phyloP scores from a whole-genome alignment of 2,329 filamentous ascomycete genomes.

The Endocalyx cinctus region DNA sequence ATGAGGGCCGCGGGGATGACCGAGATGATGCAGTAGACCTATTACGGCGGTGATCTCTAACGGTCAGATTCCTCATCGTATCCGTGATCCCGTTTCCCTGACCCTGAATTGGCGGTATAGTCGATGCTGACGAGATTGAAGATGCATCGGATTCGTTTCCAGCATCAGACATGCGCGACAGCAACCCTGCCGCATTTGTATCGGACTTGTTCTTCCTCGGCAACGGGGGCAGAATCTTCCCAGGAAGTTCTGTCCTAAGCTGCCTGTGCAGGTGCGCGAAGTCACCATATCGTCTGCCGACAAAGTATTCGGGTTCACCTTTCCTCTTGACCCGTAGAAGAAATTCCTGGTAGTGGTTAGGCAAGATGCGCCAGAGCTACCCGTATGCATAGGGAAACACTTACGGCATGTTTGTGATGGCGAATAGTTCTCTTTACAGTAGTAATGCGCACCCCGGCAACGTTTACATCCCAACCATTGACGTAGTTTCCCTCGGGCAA shows the following conservation, averaged over 20 bases:
- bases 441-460: conserved; percentile 79
- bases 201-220: conserved; percentile 89
- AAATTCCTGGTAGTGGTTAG: conserved; percentile 62
- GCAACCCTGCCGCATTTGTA: conserved; percentile 57
- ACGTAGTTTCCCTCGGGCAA: conserved; percentile 87
- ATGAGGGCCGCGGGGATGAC: conserved; percentile 29
- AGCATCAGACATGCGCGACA: conserved; percentile 44
- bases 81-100: conserved; percentile 26
- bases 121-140: conserved; percentile 77
- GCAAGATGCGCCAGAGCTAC: too few relatives aligned
- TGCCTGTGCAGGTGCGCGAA: conserved; percentile 77
- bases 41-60: conserved; percentile 37
- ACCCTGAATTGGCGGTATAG: conserved; percentile 33
- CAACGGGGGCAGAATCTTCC: conserved; percentile 79
- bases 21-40: conserved; percentile 32
- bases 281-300: conserved; percentile 83
- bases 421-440: conserved; percentile 81
- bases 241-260: conserved; percentile 79
- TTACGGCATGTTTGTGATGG: conserved; percentile 84
- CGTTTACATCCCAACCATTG: conserved; percentile 96
- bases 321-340: conserved; percentile 78
- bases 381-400: too few relatives aligned
- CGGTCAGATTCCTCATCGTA: conserved; percentile 36
- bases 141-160: conserved; percentile 70
- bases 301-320: conserved; percentile 69